Percentiles rank a stretch among this genome's conserved stretches.
Conservation (phyloP, 306 rosid genomes). For the Oxytropis ochrocephala region DNA sequence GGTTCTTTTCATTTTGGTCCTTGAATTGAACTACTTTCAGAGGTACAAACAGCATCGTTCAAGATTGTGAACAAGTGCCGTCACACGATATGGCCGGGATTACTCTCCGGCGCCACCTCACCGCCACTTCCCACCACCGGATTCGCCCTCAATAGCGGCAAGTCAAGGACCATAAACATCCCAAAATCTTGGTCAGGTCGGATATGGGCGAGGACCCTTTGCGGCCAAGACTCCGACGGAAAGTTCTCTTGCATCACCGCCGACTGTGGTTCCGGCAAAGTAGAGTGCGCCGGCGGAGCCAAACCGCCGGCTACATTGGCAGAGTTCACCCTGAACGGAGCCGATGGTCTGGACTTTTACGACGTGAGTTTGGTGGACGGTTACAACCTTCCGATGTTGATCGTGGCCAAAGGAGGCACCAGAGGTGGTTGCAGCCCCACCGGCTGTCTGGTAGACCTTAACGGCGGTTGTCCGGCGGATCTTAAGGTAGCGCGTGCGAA, state of each 20-base stretch:
- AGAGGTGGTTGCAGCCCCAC: conserved; percentile 81
- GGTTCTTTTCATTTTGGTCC: not conserved
- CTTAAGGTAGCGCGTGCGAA: conserved; percentile 45
- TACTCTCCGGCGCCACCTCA: conserved; percentile 74
- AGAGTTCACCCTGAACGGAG: conserved; percentile 91
- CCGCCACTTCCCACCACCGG: conserved; percentile 78
- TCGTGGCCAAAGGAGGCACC: conserved; percentile 62
- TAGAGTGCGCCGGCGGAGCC: conserved; percentile 73
- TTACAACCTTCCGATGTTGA: conserved; percentile 80
- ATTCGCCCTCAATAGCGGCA: conserved; percentile 49
- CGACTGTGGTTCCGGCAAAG: conserved; percentile 76
- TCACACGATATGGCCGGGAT: conserved; percentile 76
- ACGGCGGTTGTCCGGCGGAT: conserved; percentile 61
- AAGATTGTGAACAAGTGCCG: conserved; percentile 81
- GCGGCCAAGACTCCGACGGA: conserved; percentile 42
- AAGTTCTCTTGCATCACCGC: conserved; percentile 73
- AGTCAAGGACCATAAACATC: conserved; percentile 40
- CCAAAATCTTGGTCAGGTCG: conserved; percentile 94
- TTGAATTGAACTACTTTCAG: conserved; percentile 25
- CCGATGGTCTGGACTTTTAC: conserved; percentile 72
- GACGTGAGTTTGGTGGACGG: conserved; percentile 97
- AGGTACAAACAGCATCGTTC: conserved; percentile 61
- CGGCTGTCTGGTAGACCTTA: conserved; percentile 76
- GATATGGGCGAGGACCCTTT: conserved; percentile 81
- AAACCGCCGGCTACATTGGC: conserved; percentile 90